Base-by-base conservation (phyloP, 164 flowering plant genomes). In the Nelumbo lutea region DNA sequence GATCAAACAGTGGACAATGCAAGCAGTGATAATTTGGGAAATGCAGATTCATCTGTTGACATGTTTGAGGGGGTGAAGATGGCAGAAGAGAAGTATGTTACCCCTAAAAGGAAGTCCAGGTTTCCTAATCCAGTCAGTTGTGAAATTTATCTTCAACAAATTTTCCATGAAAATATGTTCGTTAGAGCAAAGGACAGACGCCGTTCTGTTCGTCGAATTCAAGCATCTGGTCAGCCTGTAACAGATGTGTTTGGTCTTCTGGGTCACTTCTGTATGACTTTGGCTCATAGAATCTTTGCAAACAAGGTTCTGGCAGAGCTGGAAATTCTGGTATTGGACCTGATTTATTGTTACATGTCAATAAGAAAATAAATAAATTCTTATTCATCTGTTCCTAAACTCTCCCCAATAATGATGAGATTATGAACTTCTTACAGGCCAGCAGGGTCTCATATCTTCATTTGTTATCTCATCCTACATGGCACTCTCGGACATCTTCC, bases 401-500 rank as follows among this genome's bases (percentile, higher is more conserved):
- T 47, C 5, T 38, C 48, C 53, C 59, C 73, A 38, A 45, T 55
- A n/a, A 27, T 27, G 27, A 27, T 27, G 27, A 27, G 27, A 27
- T 27, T 27, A 27, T 27, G 27, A 27, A 27, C 27, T 27, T 27
- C 40, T 2, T 79, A 65, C 76, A 89, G 97, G 90, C 85, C 51
- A 63, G 64, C 42, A 70, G 79, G 71, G 88, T 88, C 14, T 88
- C 95, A 2, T 90, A 86, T 81, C 85, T 92, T 43, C 91, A 84
- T 67, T 77, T 92, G 81, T 66, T 83, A 67, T 84, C 97, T 53
- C 89, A 89, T 77, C 92, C 97, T 13, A 90, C 97, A 39, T 92
- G 99, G 98, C 84, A 89, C 79, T 89, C 99, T 74, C 88, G 98
- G 44, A 87, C 81, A 51, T 92, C 99, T 67, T 85, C 97, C 42